A percentile compares a stretch with the other conserved stretches of the same genome.
Evolutionary conservation across 129 eudicot species (phyloP).

Genomic region (Chrysanthemum lavandulifolium): DNA sequence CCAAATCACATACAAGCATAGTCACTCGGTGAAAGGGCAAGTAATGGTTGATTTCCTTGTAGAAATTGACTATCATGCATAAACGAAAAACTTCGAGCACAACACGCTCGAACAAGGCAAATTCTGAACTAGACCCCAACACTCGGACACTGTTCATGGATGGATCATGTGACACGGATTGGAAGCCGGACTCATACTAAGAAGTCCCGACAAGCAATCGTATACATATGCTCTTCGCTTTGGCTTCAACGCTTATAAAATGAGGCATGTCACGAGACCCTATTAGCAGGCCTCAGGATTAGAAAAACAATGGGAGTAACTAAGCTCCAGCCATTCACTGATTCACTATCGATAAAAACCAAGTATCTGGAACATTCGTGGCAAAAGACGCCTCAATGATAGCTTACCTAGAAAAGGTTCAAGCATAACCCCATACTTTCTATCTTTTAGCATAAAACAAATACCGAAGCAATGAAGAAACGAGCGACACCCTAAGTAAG

Average conservation of each 20-base stretch:
- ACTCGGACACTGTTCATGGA: not conserved
- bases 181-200: not conserved
- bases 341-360: not conserved
- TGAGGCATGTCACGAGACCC: not conserved
- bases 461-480: not conserved
- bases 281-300: not conserved
- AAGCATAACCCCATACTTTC: not conserved
- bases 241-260: not conserved
- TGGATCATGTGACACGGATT: not conserved
- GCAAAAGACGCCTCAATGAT: not conserved
- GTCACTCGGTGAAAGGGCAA: not conserved
- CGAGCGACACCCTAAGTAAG: not conserved
- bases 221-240: not conserved
- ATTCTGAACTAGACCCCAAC: not conserved
- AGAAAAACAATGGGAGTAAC: not conserved
- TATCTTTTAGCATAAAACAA: not conserved
- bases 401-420: not conserved
- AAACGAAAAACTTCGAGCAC: not conserved
- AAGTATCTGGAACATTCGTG: not conserved
- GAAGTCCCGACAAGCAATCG: not conserved
- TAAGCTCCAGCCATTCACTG: not conserved
- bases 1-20: not conserved
- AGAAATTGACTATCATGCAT: not conserved
- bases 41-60: not conserved
- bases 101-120: not conserved